Percentiles rank a stretch among this genome's conserved stretches.
These are phyloP conservation scores for Corylus heterophylla DNA, from an alignment of 306 rosid species.

Conservation along the genomic window DNA sequence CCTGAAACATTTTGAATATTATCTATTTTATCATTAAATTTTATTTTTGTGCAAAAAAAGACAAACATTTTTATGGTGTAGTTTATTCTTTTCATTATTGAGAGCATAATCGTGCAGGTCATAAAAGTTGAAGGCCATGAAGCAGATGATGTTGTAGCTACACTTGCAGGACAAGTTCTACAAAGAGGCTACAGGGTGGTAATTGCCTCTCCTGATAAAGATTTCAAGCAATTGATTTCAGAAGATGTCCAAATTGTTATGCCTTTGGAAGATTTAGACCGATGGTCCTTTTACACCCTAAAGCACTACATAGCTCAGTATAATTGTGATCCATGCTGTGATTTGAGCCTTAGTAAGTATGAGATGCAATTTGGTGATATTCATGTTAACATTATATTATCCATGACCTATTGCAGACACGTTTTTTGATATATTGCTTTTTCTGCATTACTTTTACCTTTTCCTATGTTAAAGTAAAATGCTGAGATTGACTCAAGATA, in stretches of 20 bases:
- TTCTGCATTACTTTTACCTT: too few species aligned
- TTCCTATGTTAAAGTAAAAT: too few species aligned
- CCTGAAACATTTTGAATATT: not conserved
- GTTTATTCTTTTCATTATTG: constrained; percentile 14
- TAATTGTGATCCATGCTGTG: constrained; percentile 76
- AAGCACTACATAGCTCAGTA: constrained; percentile 80
- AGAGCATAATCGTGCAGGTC: constrained; percentile 43
- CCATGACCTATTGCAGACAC: not conserved
- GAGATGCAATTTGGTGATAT: not conserved
- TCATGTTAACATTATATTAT: not conserved
- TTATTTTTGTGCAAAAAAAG: not conserved
- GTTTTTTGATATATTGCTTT: too few species aligned
- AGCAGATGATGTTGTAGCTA: constrained; percentile 96
- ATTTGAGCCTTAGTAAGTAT: constrained; percentile 85
- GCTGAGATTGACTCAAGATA: too few species aligned
- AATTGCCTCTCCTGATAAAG: constrained; percentile 96
- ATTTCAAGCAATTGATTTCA: constrained; percentile 91
- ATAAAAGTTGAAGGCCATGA: constrained; percentile 75
- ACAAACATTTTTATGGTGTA: not conserved
- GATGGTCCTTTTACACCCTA: constrained; percentile 94
- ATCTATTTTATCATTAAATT: not conserved
- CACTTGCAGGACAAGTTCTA: constrained; percentile 74
- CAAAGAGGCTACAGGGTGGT: constrained; percentile 59
- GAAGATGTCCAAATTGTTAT: constrained; percentile 89
- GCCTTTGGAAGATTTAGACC: constrained; percentile 73